Percentiles rank a stretch among this genome's conserved stretches.
Conservation (phyloP, 176 grass and related monocot species). For the Luzula sylvatica region DNA sequence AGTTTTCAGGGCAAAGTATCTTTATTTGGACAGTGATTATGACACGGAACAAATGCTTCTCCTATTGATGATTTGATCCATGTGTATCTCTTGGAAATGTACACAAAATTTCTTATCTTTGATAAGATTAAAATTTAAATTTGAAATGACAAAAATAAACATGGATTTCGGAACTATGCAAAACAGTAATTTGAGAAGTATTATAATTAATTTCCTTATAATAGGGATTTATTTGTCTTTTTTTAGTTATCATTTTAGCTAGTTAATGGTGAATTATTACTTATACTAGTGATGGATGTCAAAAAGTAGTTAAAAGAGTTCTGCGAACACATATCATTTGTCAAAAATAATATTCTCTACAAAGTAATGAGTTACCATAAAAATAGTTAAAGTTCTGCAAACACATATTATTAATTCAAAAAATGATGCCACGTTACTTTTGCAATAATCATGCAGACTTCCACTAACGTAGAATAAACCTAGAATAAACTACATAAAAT, state of each 20-base stretch:
- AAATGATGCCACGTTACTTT: background rate
- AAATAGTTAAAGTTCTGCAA: constrained; percentile 14
- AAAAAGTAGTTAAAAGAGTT: too few species aligned
- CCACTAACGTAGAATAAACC: background rate
- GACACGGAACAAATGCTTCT: constrained; percentile 55
- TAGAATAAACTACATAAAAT: background rate
- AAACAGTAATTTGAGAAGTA: too few species aligned
- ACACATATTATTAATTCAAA: constrained; percentile 11
- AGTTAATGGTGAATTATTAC: too few species aligned
- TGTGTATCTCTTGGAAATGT: constrained; percentile 15
- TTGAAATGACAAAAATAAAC: constrained; percentile 6
- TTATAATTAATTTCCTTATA: too few species aligned
- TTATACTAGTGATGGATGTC: too few species aligned
- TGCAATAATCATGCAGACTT: constrained; percentile 1
- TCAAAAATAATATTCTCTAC: too few species aligned
- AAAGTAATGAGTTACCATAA: background rate
- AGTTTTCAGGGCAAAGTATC: constrained; percentile 22
- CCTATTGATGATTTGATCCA: constrained; percentile 4
- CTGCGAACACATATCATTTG: too few species aligned
- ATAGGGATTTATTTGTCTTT: too few species aligned
- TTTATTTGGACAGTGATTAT: constrained; percentile 36
- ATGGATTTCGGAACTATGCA: too few species aligned
- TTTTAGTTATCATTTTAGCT: too few species aligned
- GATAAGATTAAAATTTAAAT: constrained; percentile 1
- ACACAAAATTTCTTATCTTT: constrained; percentile 10